Percentiles rank a stretch among this genome's conserved stretches.
These are phyloP conservation scores for Penicillium salamii DNA, from an alignment of 495 filamentous ascomycete species.

Conservation along the genomic window DNA sequence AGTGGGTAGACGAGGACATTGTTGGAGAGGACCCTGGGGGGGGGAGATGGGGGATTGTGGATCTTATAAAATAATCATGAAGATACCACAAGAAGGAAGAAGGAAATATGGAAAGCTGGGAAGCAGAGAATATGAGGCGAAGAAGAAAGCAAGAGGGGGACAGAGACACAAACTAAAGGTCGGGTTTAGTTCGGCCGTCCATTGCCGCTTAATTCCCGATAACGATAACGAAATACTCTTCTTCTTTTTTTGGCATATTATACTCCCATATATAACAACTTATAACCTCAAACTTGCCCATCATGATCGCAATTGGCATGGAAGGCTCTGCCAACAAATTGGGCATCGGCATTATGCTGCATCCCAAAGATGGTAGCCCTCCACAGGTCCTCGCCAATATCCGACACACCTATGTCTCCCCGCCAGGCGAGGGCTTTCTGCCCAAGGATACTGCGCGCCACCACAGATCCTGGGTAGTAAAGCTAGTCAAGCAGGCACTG, in stretches of 20 bases:
- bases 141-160: slow-evolving; percentile 11
- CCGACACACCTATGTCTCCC: slow-evolving; percentile 87
- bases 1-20: slow-evolving; percentile 41
- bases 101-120: background rate
- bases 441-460: slow-evolving; percentile 94
- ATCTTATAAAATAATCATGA: slow-evolving; percentile 2
- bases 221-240: slow-evolving; percentile 21
- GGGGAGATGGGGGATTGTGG: slow-evolving; percentile 6
- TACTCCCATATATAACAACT: background rate
- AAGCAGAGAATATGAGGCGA: slow-evolving; percentile 12
- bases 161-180: slow-evolving; percentile 12
- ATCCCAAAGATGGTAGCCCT: slow-evolving; percentile 59
- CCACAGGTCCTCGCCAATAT: slow-evolving; percentile 87
- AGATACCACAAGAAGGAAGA: background rate
- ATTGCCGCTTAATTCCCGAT: slow-evolving; percentile 25
- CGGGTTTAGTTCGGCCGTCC: slow-evolving; percentile 24
- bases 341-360: slow-evolving; percentile 87
- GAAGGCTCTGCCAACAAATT: slow-evolving; percentile 98
- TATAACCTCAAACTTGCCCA: slow-evolving; percentile 8
- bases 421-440: slow-evolving; percentile 90
- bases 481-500: slow-evolving; percentile 73
- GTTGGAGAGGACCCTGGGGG: slow-evolving; percentile 7
- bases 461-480: slow-evolving; percentile 82
- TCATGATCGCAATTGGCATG: slow-evolving; percentile 84
- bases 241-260: background rate